Evolutionary conservation across 2,329 filamentous ascomycete genomes (phyloP).

Genomic region (Trichoderma sp.): DNA sequence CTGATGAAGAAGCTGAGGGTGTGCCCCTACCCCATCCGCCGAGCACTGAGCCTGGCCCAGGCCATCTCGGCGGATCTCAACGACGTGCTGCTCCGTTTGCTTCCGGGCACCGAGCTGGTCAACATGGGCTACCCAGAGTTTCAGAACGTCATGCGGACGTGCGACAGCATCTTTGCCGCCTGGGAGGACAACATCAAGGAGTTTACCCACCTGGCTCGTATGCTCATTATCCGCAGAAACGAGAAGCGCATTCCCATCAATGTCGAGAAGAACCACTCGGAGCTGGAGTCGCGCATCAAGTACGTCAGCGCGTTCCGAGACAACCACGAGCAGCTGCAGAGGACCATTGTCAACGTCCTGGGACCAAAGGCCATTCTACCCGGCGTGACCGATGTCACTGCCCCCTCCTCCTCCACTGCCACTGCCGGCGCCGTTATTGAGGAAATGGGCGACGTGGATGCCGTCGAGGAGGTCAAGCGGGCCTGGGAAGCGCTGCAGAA

Average conservation of each 20-base stretch:
- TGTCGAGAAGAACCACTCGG: constrained; percentile 81
- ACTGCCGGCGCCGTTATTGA: constrained; percentile 69
- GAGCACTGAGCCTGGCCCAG: constrained; percentile 91
- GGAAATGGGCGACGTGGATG: constrained; percentile 95
- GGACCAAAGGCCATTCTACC: constrained; percentile 69
- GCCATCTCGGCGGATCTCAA: constrained; percentile 95
- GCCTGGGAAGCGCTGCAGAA: constrained; percentile 94
- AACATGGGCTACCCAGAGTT: constrained; percentile 93
- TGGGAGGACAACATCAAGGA: constrained; percentile 98
- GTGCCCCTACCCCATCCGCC: constrained; percentile 89
- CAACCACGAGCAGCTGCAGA: constrained; percentile 96
- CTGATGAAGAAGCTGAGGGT: constrained; percentile 98
- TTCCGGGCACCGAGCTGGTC: constrained; percentile 85
- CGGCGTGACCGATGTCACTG: constrained; percentile 44
- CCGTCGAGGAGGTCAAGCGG: constrained; percentile 92
- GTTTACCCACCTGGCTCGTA: constrained; percentile 95
- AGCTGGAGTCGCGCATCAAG: constrained; percentile 85
- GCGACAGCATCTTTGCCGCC: constrained; percentile 81
- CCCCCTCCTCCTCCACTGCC: constrained; percentile 48
- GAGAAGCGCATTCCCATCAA: constrained; percentile 99
- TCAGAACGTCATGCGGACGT: constrained; percentile 76
- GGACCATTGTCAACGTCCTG: constrained; percentile 95
- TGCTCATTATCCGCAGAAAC: constrained; percentile 88
- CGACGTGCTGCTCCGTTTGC: constrained; percentile 77
- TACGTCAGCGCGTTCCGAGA: constrained; percentile 95